Evolutionary conservation across 495 filamentous ascomycete genomes (phyloP), one percentile per base, ranked within the genome.

Genomic region (Neurospora intermedia): DNA sequence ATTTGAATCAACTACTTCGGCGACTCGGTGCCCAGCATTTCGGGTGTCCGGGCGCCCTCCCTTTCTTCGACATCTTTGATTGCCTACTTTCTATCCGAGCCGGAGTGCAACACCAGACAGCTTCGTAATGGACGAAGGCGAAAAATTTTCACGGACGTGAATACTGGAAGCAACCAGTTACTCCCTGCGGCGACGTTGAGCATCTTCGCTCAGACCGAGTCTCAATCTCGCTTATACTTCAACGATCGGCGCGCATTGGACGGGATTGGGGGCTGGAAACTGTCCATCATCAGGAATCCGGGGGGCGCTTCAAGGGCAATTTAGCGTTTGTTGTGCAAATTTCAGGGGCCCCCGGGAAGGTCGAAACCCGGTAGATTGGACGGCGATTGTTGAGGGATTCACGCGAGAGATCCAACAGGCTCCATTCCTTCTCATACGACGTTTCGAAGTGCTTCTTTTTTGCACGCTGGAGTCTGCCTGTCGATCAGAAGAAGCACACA

Each of bases 91-190:
- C 54, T 66, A 66, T 66, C 54, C 27, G 54, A 35, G 8, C 54
- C 54, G 54, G 27, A 66, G 15, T 66, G 54, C 54, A 66, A 66
- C 27, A 18, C 27, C 23, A 66, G 9, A 66, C 27, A 66, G 54
- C 27, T 66, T 2, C 15, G 54, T 66, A 13, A 31, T 35, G 73
- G 72, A 75, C 62, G 46, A 73, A 43, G 62, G 43, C 18, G 72
- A 74, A 81, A 81, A 81, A 73, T 82, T 81, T 82, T 77, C 72
- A 74, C 77, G 46, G 74, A 72, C 73, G 75, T 76, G 77, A 78
- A 73, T 71, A 73, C 74, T 79, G 71, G 75, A 75, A 76, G 69
- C 73, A 54, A 71, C 54, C 54, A 66, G 6, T 54, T 35, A 71
- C 74, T 74, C 76, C 75, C 73, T 78, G 75, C 72, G 59, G 48